Evolutionary conservation across 306 rosid genomes (phyloP).

Genomic region (Quercus berberidifolia): DNA sequence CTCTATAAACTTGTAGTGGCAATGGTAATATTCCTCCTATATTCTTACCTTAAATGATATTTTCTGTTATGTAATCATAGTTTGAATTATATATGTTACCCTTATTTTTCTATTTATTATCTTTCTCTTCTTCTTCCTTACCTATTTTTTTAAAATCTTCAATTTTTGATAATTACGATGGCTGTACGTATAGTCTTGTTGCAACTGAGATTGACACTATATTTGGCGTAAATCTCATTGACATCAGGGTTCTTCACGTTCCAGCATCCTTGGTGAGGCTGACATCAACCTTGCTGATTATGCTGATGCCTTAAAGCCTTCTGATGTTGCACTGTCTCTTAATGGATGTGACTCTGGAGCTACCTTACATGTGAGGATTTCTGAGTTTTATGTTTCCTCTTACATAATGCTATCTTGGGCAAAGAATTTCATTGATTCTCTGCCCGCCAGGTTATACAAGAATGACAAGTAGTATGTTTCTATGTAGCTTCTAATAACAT

Average conservation of each 20-base stretch:
- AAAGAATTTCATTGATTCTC: slow-evolving; percentile 7
- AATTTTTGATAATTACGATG: background rate
- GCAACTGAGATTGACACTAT: slow-evolving; percentile 28
- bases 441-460: slow-evolving; percentile 2
- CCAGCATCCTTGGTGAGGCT: slow-evolving; percentile 94
- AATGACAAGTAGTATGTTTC: background rate
- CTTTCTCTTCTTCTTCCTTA: background rate
- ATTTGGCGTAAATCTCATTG: slow-evolving; percentile 32
- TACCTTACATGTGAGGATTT: slow-evolving; percentile 75
- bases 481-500: slow-evolving; percentile 17
- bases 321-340: slow-evolving; percentile 62
- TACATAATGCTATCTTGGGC: slow-evolving; percentile 6
- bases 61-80: background rate
- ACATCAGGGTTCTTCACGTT: slow-evolving; percentile 85
- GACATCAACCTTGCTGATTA: slow-evolving; percentile 84
- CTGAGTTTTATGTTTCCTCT: slow-evolving; percentile 21
- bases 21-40: slow-evolving; percentile 59
- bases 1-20: slow-evolving; percentile 81
- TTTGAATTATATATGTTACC: background rate
- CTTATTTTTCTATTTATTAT: background rate
- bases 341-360: slow-evolving; percentile 84
- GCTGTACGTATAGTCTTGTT: slow-evolving; percentile 15
- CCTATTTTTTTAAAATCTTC: background rate
- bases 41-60: background rate
- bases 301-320: slow-evolving; percentile 91